Base-by-base conservation (phyloP, 768 basidiomycete species). In the Hemileccinum rubropunctum region DNA sequence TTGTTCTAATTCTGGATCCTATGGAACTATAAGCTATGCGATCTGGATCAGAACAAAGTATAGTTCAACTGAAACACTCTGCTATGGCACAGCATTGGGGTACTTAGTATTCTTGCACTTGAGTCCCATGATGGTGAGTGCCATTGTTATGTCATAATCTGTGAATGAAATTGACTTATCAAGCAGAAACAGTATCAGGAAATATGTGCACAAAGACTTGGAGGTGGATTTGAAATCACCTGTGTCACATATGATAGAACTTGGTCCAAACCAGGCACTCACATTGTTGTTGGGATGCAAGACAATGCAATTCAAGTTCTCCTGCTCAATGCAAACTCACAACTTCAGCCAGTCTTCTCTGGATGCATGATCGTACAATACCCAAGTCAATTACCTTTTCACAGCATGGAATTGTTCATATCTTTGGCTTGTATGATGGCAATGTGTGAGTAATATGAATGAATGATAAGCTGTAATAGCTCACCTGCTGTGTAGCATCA, bases 341-440 rank as follows among this genome's bases (percentile, higher is more conserved):
- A 56, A 12, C 20, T 56, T 1, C 43, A 52, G 15, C 33, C 47
- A 6, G 32, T 56, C 1, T 53, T 56, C 13, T 35, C 44, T 3
- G 54, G 50, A 11, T 14, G 20, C 10, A 52, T 15, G 35, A 56
- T 8, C 38, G 12, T 13, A 56, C 30, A 3, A 34, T 56, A 1
- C 51, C 51, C 7, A 56, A 52, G 36, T 56, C 44, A 1, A 46
- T 56, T 3, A 15, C 34, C 1, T 48, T 56, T 21, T 15, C 12
- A 14, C 11, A 43, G 2, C 17, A 3, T 26, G 42, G 39, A 12
- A 37, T 12, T 18, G 6, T 56, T 0, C 27, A 53, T 28, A n/a
- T 52, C 1, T 56, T 56, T 13, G 33, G 33, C 10, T 12, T 39
- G 13, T 10, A 11, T 14, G 4, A 39, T 38, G 20, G 28, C n/a